These are phyloP conservation scores for Stentor roeselii DNA, from an alignment of 73 alveolate genomes.

Conservation along the genomic window DNA sequence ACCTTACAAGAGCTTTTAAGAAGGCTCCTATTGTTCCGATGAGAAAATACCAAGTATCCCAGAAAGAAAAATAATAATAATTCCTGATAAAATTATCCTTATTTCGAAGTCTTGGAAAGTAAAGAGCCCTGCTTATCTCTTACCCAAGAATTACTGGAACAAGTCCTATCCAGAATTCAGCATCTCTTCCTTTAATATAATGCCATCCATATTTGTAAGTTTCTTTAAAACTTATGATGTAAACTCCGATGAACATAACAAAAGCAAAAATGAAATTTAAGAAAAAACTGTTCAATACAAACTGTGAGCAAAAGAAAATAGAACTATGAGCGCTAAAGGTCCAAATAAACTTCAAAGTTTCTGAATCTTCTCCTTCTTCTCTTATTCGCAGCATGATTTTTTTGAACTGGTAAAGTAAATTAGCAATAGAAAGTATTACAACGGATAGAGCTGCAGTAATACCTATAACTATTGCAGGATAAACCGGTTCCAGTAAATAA, in stretches of 20 bases:
- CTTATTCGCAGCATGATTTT: not conserved
- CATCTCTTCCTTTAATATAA: not conserved
- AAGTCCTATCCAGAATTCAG: not conserved
- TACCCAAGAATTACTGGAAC: not conserved
- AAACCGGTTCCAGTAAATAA: not conserved
- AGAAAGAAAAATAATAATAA: not conserved
- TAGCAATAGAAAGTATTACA: not conserved
- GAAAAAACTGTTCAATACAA: too few relatives aligned
- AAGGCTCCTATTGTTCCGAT: constrained; percentile 13
- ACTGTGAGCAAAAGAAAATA: not conserved
- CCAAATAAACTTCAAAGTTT: not conserved
- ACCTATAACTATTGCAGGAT: not conserved
- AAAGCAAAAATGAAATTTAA: not conserved
- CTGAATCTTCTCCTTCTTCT: constrained; percentile 10
- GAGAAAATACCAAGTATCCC: constrained; percentile 5
- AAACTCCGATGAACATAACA: not conserved
- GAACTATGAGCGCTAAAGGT: not conserved
- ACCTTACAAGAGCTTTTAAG: not conserved
- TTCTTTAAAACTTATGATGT: not conserved
- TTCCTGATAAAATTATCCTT: not conserved
- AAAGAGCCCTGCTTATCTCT: not conserved
- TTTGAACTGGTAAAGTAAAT: not conserved
- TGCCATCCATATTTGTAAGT: not conserved
- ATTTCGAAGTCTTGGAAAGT: not conserved
- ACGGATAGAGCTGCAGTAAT: not conserved